phyloP scores from a whole-genome alignment of 208 protist genomes.

The Wallacemonas sp. region DNA sequence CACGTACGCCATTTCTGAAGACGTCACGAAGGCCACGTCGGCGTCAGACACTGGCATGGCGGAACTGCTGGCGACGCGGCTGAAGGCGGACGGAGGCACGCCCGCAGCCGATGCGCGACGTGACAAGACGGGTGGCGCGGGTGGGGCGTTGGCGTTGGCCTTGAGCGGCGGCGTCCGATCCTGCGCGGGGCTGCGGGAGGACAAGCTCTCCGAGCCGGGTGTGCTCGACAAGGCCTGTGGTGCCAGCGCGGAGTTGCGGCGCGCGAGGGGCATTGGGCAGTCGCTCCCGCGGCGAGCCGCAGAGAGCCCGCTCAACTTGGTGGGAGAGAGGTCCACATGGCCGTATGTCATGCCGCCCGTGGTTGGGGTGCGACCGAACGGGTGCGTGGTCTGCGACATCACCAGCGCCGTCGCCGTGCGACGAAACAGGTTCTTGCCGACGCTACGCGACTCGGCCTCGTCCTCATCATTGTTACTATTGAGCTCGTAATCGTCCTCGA shows the following conservation, averaged over 20 bases:
- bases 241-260: neutral
- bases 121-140: neutral
- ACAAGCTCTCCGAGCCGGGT: neutral
- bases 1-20: conserved; percentile 41
- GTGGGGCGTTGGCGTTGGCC: conserved; percentile 6
- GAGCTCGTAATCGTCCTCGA: conserved; percentile 9
- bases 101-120: neutral
- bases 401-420: conserved; percentile 37
- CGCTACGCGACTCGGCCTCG: neutral
- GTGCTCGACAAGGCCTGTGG: neutral
- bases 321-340: neutral
- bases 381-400: conserved; percentile 31
- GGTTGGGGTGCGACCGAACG: conserved; percentile 36
- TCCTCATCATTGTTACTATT: conserved; percentile 11
- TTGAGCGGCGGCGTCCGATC: neutral
- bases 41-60: conserved; percentile 54
- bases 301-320: neutral
- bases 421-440: conserved; percentile 19
- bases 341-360: neutral
- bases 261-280: neutral
- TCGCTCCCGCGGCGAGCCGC: neutral
- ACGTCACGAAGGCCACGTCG: conserved; percentile 53
- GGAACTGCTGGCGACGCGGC: conserved; percentile 30
- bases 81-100: conserved; percentile 10
- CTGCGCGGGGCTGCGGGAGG: neutral